These are phyloP conservation scores for Kentomonas sorsogonicus DNA, from an alignment of 208 protist species.

Conservation along the genomic window DNA sequence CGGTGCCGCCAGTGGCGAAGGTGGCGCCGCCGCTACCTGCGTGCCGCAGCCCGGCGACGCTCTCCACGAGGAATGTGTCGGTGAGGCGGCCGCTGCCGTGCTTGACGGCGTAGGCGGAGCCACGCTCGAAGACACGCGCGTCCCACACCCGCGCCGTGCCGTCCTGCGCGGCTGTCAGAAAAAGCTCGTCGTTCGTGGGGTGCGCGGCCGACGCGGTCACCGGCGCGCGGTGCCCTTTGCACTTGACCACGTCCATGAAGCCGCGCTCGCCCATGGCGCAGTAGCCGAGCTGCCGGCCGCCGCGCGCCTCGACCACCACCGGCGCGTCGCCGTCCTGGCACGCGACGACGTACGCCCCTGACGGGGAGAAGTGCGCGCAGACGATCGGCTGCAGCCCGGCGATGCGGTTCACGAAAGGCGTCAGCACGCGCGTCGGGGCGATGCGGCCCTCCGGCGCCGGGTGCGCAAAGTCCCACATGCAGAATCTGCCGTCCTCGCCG, in stretches of 20 bases:
- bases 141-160: slow-evolving; percentile 72
- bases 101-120: slow-evolving; percentile 57
- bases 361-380: slow-evolving; percentile 31
- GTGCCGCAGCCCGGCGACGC: slow-evolving; percentile 29
- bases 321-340: slow-evolving; percentile 77
- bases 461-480: slow-evolving; percentile 70
- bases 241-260: slow-evolving; percentile 61
- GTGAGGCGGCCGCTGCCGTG: slow-evolving; percentile 68
- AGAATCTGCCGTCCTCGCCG: slow-evolving; percentile 65
- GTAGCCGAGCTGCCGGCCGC: slow-evolving; percentile 56
- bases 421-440: slow-evolving; percentile 60
- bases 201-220: slow-evolving; percentile 56
- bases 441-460: slow-evolving; percentile 33
- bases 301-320: slow-evolving; percentile 34
- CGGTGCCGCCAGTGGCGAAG: slow-evolving; percentile 61
- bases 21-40: slow-evolving; percentile 23
- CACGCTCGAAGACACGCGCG: slow-evolving; percentile 27
- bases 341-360: slow-evolving; percentile 60
- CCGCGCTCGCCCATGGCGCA: slow-evolving; percentile 73
- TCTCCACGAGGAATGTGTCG: slow-evolving; percentile 66
- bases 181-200: slow-evolving; percentile 22
- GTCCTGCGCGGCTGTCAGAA: slow-evolving; percentile 65
- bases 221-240: slow-evolving; percentile 61
- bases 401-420: slow-evolving; percentile 78
- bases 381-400: slow-evolving; percentile 70